Percentiles rank a stretch among this genome's conserved stretches.
Evolutionary conservation across 345 rosid species (phyloP).

Genomic region (Dimocarpus longan): DNA sequence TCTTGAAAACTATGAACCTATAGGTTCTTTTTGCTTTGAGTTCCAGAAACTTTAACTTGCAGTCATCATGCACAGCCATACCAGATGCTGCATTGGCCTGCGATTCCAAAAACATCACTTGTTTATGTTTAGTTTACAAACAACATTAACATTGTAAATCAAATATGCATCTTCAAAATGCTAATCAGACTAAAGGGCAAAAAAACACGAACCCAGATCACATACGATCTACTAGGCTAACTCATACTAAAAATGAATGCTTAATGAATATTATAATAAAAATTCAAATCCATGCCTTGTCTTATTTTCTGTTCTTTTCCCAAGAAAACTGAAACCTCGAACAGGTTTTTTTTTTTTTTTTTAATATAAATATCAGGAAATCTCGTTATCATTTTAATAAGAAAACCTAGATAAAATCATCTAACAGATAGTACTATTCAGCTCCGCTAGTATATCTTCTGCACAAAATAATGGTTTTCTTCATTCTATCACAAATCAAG

Average conservation of each 20-base stretch:
- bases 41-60: constrained; percentile 64
- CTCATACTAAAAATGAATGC: neutral
- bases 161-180: neutral
- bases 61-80: constrained; percentile 71
- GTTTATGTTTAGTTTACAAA: neutral
- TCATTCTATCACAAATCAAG: neutral
- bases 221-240: neutral
- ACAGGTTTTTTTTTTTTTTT: neutral
- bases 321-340: neutral
- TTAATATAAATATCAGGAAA: no score
- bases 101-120: neutral
- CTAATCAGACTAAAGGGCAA: neutral
- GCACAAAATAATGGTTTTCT: no score
- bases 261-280: neutral
- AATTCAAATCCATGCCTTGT: neutral
- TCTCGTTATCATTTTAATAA: neutral
- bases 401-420: neutral
- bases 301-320: neutral
- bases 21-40: constrained; percentile 61
- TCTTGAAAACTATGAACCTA: constrained; percentile 60
- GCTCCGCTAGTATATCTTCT: neutral
- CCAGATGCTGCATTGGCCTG: constrained; percentile 71
- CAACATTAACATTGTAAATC: neutral
- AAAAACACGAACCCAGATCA: neutral
- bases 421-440: neutral